A percentile compares a stretch with the other conserved stretches of the same genome.
These are phyloP conservation scores for Liriodendron chinense DNA, from an alignment of 164 flowering plant genomes.

Conservation along the genomic window DNA sequence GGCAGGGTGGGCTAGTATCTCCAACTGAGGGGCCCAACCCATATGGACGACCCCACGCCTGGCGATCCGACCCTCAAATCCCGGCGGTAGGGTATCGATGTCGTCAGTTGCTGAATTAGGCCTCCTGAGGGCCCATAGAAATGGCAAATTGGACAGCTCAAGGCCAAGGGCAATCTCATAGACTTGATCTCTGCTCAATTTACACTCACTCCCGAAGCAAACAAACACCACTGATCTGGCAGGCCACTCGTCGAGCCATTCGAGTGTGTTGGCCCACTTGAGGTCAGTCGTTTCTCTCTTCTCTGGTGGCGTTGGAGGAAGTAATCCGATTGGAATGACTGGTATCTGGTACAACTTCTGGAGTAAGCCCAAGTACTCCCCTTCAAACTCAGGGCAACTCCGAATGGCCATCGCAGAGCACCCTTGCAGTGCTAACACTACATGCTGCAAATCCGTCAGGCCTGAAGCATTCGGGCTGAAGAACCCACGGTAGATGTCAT, in stretches of 20 bases:
- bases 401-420: conserved; percentile 37
- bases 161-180: conserved; percentile 52
- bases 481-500: not conserved
- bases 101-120: conserved; percentile 13
- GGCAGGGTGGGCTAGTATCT: conserved; percentile 44
- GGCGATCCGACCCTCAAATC: conserved; percentile 28
- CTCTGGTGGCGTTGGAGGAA: conserved; percentile 29
- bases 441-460: conserved; percentile 28
- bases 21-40: conserved; percentile 60
- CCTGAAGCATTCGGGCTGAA: conserved; percentile 20
- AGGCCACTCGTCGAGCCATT: conserved; percentile 41
- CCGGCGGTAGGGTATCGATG: conserved; percentile 23
- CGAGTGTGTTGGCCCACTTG: conserved; percentile 27
- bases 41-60: conserved; percentile 33
- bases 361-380: conserved; percentile 42
- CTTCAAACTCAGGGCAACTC: conserved; percentile 50
- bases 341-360: conserved; percentile 36
- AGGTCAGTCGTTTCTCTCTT: not conserved
- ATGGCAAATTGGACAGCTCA: conserved; percentile 48
- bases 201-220: conserved; percentile 55
- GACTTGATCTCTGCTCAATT: conserved; percentile 27
- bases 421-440: conserved; percentile 20
- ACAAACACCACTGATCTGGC: conserved; percentile 42
- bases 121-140: conserved; percentile 46
- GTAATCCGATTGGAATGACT: conserved; percentile 45